A percentile compares a stretch with the other conserved stretches of the same genome.
Evolutionary conservation across 176 grass and related monocot genomes (phyloP).

Genomic region (Saccharum spontaneum): DNA sequence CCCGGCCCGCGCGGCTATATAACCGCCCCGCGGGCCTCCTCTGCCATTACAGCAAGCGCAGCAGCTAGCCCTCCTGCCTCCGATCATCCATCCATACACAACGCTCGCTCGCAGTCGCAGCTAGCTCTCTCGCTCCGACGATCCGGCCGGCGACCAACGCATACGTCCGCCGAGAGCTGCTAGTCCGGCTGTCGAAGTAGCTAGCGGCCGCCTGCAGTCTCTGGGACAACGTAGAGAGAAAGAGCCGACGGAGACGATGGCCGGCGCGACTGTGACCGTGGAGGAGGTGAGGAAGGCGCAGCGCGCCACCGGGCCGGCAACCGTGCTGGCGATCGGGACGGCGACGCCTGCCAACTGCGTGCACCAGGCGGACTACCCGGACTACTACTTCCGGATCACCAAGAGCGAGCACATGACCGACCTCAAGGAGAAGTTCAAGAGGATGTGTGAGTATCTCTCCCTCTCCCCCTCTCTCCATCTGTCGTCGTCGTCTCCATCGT

Average conservation of each 20-base stretch:
- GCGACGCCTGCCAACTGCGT: conserved; percentile 80
- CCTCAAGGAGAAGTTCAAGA: conserved; percentile 96
- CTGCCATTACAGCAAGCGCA: too few relatives aligned
- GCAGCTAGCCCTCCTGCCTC: too few relatives aligned
- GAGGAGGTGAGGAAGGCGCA: conserved; percentile 78
- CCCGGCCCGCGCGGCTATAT: too few relatives aligned
- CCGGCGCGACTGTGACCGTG: conserved; percentile 45
- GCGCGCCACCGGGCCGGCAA: conserved; percentile 72
- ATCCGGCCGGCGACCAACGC: too few relatives aligned
- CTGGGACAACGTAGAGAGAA: background rate
- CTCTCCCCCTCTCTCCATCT: background rate
- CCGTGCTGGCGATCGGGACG: conserved; percentile 82
- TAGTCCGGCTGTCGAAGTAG: too few relatives aligned
- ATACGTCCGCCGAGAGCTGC: too few relatives aligned
- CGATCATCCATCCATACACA: too few relatives aligned
- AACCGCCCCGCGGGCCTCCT: too few relatives aligned
- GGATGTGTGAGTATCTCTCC: conserved; percentile 66
- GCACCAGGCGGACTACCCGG: conserved; percentile 88
- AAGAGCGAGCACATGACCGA: conserved; percentile 89
- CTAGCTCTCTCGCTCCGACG: too few relatives aligned
- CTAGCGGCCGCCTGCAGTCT: too few relatives aligned
- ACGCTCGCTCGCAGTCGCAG: too few relatives aligned
- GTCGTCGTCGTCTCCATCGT: background rate
- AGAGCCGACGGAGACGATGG: background rate
- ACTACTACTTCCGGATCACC: conserved; percentile 95